Conservation (phyloP, 1,284 basidiomycete genomes). For the Xerocomus amazonicus region DNA sequence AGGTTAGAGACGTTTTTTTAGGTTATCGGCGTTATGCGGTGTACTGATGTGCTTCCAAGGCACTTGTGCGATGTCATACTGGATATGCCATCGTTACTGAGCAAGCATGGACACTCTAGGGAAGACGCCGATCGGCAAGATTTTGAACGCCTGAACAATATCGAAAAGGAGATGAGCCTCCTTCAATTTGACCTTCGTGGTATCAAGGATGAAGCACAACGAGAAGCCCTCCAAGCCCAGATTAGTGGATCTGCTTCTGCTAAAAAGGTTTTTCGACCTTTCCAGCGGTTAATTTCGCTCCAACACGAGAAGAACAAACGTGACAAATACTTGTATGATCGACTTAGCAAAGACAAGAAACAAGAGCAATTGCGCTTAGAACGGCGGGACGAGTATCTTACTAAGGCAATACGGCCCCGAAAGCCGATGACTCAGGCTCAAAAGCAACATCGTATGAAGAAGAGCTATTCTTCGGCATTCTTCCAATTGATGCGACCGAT, state of each 20-base stretch:
- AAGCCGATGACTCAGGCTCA: conserved; percentile 43
- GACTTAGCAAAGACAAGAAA: conserved; percentile 68
- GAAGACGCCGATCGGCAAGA: conserved; percentile 60
- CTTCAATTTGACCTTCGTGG: conserved; percentile 63
- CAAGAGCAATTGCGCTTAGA: conserved; percentile 68
- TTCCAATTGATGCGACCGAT: conserved; percentile 83
- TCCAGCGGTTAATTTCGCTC: conserved; percentile 54
- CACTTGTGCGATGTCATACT: conserved; percentile 62
- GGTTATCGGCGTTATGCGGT: not conserved
- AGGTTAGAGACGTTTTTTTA: conserved; percentile 42
- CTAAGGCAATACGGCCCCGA: conserved; percentile 64
- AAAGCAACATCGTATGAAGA: conserved; percentile 77
- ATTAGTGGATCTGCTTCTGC: conserved; percentile 39
- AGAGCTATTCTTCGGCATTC: conserved; percentile 76
- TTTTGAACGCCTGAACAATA: conserved; percentile 68
- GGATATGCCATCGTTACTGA: conserved; percentile 43
- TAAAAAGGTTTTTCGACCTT: conserved; percentile 60
- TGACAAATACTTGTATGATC: conserved; percentile 62
- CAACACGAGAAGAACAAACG: conserved; percentile 79
- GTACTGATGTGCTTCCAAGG: conserved; percentile 36
- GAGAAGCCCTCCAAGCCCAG: conserved; percentile 52
- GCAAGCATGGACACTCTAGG: conserved; percentile 43
- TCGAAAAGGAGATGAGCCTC: conserved; percentile 60
- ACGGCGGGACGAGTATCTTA: conserved; percentile 68
- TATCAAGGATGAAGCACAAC: conserved; percentile 68